Evolutionary conservation across 2,329 filamentous ascomycete species (phyloP).

Genomic region (Ophiognomonia clavigignenti-juglandacearum): DNA sequence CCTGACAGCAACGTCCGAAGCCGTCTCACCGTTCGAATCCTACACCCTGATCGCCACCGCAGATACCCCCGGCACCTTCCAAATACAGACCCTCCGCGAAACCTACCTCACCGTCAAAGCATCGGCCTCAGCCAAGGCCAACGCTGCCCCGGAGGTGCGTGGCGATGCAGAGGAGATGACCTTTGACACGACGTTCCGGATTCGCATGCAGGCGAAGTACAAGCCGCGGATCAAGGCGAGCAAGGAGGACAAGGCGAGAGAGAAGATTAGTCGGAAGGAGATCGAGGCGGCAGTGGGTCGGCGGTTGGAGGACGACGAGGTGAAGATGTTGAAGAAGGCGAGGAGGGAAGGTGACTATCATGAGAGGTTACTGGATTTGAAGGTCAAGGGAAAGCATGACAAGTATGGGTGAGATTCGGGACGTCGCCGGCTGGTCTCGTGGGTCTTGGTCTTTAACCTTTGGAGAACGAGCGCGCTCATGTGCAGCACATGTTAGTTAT

Average conservation of each 20-base stretch:
- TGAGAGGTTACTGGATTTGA: conserved; percentile 78
- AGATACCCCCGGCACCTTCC: conserved; percentile 66
- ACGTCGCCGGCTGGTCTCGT: no score
- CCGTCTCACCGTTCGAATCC: conserved; percentile 78
- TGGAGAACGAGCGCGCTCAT: no score
- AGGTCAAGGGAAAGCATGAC: conserved; percentile 90
- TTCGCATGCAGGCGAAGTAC: conserved; percentile 93
- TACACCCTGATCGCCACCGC: conserved; percentile 63
- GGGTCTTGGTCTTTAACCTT: no score
- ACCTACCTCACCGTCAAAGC: conserved; percentile 64
- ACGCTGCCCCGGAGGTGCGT: conserved; percentile 58
- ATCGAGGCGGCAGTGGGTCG: conserved; percentile 77
- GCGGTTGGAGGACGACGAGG: conserved; percentile 77
- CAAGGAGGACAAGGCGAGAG: conserved; percentile 77
- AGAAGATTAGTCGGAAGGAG: conserved; percentile 83
- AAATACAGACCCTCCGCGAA: conserved; percentile 67
- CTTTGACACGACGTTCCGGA: conserved; percentile 67
- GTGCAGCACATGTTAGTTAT: no score
- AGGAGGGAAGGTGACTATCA: conserved; percentile 85
- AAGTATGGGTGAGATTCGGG: conserved; percentile 55
- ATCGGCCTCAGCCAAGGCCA: conserved; percentile 42
- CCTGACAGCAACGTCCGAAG: conserved; percentile 71
- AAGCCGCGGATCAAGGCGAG: conserved; percentile 76
- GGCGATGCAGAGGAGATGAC: conserved; percentile 67
- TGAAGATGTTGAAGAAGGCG: conserved; percentile 75